Evolutionary conservation across 1,284 basidiomycete genomes (phyloP), one percentile per base, ranked within the genome.

Genomic region (Boletus mariae): DNA sequence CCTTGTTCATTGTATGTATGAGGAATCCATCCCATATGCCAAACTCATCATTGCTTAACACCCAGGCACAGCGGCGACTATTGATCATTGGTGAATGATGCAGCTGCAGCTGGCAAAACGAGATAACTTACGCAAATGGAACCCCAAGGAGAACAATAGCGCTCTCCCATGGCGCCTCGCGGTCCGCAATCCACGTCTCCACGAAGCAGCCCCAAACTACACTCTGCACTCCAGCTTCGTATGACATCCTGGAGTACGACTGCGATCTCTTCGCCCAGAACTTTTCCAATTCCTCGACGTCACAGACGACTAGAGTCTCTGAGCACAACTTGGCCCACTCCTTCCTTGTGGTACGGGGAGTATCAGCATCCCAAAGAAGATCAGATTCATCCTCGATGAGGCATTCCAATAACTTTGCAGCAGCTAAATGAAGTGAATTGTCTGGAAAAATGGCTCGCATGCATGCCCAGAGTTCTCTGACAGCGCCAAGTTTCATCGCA

Each of bases 251-350:
- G 7, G 54, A 34, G 45, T 58, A 47, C 17, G 64, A 60, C 25
- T 49, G 52, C 17, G 58, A 53, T 41, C 62, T 55, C 47, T 51
- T 57, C 32, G 47, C 35, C 84, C 84, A 88, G 67, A 87, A 88
- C 25, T 66, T 71, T 46, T 73, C 70, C 47, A 85, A 54, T 23
- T 73, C 67, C n/a, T 76, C 72, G 6, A 65, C 58, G 40, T 79
- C 78, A 53, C 78, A 79, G 8, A 74, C 63, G 7, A 72, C 59
- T 37, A 80, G 59, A 1, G 77, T 72, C 53, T 83, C 81, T 8
- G 80, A 76, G 54, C 80, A 84, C 0, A 90, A 63, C n/a, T 63
- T 67, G 1, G 80, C 76, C 86, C 86, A 90, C 41, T 78, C 72
- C 13, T 64, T 66, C 49, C 78, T 69, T 4, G 80, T 75, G 37